Evolutionary conservation across 768 basidiomycete species (phyloP).

Genomic region (Brasilioporus rufonigricans): DNA sequence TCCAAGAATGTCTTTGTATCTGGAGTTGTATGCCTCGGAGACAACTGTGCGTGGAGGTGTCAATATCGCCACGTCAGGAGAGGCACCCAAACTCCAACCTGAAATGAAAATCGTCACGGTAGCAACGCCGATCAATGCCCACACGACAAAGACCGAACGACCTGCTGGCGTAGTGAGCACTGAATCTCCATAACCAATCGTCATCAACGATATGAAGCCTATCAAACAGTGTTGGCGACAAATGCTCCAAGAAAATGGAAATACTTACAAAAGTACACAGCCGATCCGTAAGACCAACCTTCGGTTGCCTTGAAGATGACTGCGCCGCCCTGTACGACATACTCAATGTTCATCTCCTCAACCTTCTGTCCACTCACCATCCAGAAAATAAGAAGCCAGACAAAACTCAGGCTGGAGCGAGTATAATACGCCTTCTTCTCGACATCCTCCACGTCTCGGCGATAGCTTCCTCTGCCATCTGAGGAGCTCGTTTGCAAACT

Average conservation of each 20-base stretch:
- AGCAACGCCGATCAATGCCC: slow-evolving; percentile 75
- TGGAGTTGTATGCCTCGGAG: slow-evolving; percentile 61
- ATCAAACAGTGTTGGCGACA: background rate
- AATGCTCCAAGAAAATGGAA: background rate
- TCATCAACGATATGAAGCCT: slow-evolving; percentile 75
- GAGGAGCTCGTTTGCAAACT: slow-evolving; percentile 6
- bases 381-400: slow-evolving; percentile 77
- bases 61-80: background rate
- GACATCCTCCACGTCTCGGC: slow-evolving; percentile 24
- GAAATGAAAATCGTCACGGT: slow-evolving; percentile 76
- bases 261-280: slow-evolving; percentile 73
- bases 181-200: slow-evolving; percentile 71
- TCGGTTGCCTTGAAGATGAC: slow-evolving; percentile 70
- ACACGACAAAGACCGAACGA: slow-evolving; percentile 72
- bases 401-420: slow-evolving; percentile 56
- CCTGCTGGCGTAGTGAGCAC: slow-evolving; percentile 64
- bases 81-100: slow-evolving; percentile 37
- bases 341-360: background rate
- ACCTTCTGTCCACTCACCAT: slow-evolving; percentile 39
- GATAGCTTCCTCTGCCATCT: slow-evolving; percentile 20
- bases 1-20: slow-evolving; percentile 59
- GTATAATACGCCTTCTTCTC: slow-evolving; percentile 56
- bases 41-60: slow-evolving; percentile 44
- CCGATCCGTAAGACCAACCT: slow-evolving; percentile 58
- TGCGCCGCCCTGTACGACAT: slow-evolving; percentile 51